Percentiles rank a stretch among this genome's conserved stretches.
Evolutionary conservation across 2,329 filamentous ascomycete species (phyloP).

Genomic region (Monosporascus sp.): DNA sequence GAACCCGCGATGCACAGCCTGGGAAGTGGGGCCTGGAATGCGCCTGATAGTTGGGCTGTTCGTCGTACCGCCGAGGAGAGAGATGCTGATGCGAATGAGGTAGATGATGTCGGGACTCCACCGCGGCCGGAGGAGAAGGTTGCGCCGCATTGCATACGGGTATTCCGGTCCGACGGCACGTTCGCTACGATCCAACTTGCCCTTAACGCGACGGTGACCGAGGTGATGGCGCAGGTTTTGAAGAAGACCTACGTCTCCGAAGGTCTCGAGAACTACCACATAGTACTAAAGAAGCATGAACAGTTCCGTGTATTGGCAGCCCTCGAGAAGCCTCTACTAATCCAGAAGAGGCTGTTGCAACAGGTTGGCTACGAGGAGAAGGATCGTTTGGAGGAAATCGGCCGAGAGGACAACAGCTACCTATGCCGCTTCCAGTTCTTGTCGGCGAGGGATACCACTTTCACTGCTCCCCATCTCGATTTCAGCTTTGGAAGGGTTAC

Average conservation of each 20-base stretch:
- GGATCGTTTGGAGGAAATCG: constrained; percentile 87
- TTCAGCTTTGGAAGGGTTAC: constrained; percentile 75
- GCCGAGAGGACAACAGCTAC: constrained; percentile 95
- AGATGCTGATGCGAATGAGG: constrained; percentile 50
- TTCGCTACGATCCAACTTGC: constrained; percentile 87
- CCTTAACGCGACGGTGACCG: constrained; percentile 76
- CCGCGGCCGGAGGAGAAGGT: constrained; percentile 68
- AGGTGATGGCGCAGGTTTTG: constrained; percentile 83
- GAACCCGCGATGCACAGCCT: constrained; percentile 25
- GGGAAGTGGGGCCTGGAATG: constrained; percentile 69
- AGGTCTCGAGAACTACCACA: constrained; percentile 88
- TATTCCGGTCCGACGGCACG: constrained; percentile 89
- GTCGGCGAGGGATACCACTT: constrained; percentile 81
- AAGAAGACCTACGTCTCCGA: constrained; percentile 94
- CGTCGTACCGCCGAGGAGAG: constrained; percentile 66
- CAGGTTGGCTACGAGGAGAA: constrained; percentile 85
- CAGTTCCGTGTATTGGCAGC: constrained; percentile 74
- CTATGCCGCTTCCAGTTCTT: constrained; percentile 94
- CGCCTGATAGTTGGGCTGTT: constrained; percentile 95
- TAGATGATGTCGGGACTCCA: constrained; percentile 64
- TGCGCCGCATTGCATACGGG: constrained; percentile 82
- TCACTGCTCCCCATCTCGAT: constrained; percentile 68
- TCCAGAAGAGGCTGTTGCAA: constrained; percentile 86
- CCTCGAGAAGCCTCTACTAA: constrained; percentile 76
- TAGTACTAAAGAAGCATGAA: constrained; percentile 90